Evolutionary conservation across 2,329 filamentous ascomycete species (phyloP), one percentile per base, ranked within the genome.

Genomic region (Trichoderma arundinaceum): DNA sequence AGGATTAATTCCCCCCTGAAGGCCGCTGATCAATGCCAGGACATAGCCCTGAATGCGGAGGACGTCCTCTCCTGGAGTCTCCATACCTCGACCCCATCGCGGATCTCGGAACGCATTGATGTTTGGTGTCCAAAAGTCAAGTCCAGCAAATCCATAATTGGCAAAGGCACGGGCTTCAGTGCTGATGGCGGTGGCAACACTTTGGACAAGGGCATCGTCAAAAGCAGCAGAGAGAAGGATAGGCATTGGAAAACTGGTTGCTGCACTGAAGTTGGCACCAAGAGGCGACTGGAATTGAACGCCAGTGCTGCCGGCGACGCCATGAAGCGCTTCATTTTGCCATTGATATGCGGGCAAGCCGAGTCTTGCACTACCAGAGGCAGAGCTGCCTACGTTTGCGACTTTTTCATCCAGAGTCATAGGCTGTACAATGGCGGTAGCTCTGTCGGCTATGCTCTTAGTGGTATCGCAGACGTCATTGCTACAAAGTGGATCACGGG

Each of bases 61-160:
- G 0, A 82, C 76, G 68, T 88, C 85, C 71, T 87, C 86, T 4
- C 85, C 85, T 0, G 86, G 86, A 0, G 86, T 88, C 71, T 89
- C 85, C 68, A 83, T 81, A 0, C 86, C 87, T 8, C 87, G 78
- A 1, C 87, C 87, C 87, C 86, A 88, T 32, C 88, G 78, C 0
- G 87, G 87, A 71, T 89, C 86, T 43, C 83, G 83, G 77, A 85
- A 90, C 0, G 85, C 82, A 70, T 90, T 90, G 74, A 90, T 87
- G 71, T 90, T 90, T 0, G 88, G 88, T 0, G 88, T 88, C 84
- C 86, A 90, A 72, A 81, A 88, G 72, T 88, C 82, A 13, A 87
- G 72, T 0, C 84, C 84, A 2, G 82, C 83, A 12, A 81, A 77
- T 3, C 84, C 85, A 7, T 74, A 81, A 69, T 91, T 91, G 71